Percentiles rank a stretch among this genome's conserved stretches.
Evolutionary conservation across 1,139 yeast genomes (phyloP).

Genomic region (Keqinozyma sinolaborantium): DNA sequence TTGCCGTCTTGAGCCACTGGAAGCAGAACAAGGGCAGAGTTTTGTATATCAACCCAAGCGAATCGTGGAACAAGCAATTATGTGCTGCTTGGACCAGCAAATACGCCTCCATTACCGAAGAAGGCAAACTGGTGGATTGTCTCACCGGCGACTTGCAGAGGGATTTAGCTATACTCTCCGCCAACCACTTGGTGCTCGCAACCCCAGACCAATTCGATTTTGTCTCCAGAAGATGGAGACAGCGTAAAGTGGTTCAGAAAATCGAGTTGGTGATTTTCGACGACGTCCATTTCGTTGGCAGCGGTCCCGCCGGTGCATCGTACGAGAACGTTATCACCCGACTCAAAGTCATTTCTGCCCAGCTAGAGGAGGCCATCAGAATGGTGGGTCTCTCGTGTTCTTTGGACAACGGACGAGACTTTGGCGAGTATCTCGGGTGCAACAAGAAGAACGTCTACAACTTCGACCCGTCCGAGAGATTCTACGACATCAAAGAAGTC

Average conservation of each 20-base stretch:
- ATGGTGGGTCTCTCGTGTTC: constrained; percentile 68
- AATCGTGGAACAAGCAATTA: constrained; percentile 48
- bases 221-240: constrained; percentile 79
- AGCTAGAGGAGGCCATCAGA: constrained; percentile 52
- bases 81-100: constrained; percentile 49
- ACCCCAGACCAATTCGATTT: constrained; percentile 78
- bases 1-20: constrained; percentile 75
- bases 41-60: constrained; percentile 63
- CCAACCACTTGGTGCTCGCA: constrained; percentile 65
- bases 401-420: constrained; percentile 68
- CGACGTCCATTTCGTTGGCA: constrained; percentile 71
- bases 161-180: constrained; percentile 54
- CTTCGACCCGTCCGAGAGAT: constrained; percentile 62
- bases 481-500: constrained; percentile 52
- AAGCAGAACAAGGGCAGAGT: constrained; percentile 53
- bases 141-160: constrained; percentile 59
- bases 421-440: constrained; percentile 87
- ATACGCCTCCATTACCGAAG: constrained; percentile 32
- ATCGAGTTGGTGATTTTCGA: constrained; percentile 72
- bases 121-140: constrained; percentile 48
- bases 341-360: constrained; percentile 65
- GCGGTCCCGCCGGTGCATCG: constrained; percentile 47
- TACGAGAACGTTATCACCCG: constrained; percentile 75
- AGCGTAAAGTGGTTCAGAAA: constrained; percentile 62
- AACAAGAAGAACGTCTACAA: constrained; percentile 57